Base-by-base conservation (phyloP, 169 alveolate species). In the Plasmodium adleri region DNA sequence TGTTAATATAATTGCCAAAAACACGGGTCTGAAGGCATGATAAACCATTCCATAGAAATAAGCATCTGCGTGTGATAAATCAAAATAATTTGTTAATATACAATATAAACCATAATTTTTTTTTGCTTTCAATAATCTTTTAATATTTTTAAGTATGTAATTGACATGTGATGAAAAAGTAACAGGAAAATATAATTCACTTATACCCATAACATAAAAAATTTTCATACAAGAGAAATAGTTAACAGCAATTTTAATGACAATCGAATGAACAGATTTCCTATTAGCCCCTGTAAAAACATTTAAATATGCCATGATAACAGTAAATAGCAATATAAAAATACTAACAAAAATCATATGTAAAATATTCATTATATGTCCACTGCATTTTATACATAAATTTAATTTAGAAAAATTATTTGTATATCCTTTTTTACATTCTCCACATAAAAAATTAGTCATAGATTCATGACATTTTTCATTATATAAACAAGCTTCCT, bases 21-120 rank as follows among this genome's bases (percentile, higher is more conserved):
- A 72, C 39, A 95, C 75, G 4, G 97, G 97, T 10, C 88, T 70
- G 60, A 93, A 67, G 17, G 95, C 95, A 67, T 92, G 74, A 88
- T 67, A 92, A 24, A 95, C 74, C 97, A 94, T 95, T 39, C 93
- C 88, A 87, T 94, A 93, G 88, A 94, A 95, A 58, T 92, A 94
- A 20, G 97, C 91, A 63, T 93, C 96, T 47, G 97, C 88, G 64
- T 92, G 95, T 15, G 88, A 52, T 60, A 94, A 39, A 22, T 90
- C 60, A 54, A 93, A 93, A 59, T 88, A 87, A 15, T 78, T 80
- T 26, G 94, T 90, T 47, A 95, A 71, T 60, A 95, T 85, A 75
- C 97, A 95, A 66, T 95, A 95, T 58, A 90, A 26, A 12, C 86
- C 80, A 83, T 45, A 83, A 56, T 68, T 68, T 83, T 68, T 70